phyloP scores from a whole-genome alignment of 176 grass and related monocot species.

The Raddia distichophylla region DNA sequence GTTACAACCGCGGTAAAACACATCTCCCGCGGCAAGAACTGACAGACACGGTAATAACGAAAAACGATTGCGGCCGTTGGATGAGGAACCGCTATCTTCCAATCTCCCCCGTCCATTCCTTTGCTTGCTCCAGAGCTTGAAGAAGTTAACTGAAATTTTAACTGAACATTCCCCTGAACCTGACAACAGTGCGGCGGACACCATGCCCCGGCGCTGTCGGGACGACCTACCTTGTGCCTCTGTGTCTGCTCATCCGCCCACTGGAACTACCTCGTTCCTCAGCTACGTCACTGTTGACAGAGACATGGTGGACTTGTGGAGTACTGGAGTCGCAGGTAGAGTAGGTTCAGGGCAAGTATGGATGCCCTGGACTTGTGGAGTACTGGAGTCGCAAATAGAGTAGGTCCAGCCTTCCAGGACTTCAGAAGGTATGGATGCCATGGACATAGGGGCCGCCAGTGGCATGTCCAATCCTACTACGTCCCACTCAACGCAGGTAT shows the following conservation, averaged over 20 bases:
- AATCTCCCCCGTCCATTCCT: too few relatives aligned
- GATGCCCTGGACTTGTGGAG: constrained; percentile 63
- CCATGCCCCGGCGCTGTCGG: constrained; percentile 64
- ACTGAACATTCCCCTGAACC: too few relatives aligned
- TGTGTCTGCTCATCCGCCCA: constrained; percentile 67
- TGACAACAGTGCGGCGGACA: constrained; percentile 36
- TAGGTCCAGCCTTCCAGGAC: constrained; percentile 50
- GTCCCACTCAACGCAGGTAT: constrained; percentile 93
- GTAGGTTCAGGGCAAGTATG: constrained; percentile 94
- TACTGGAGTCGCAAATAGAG: constrained; percentile 59
- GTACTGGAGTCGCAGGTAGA: constrained; percentile 53
- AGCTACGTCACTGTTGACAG: constrained; percentile 80
- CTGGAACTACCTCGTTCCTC: constrained; percentile 87
- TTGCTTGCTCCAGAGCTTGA: too few relatives aligned
- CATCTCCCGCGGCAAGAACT: too few relatives aligned
- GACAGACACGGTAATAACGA: too few relatives aligned
- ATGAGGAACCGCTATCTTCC: too few relatives aligned
- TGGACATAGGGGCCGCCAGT: constrained; percentile 68
- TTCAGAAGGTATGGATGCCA: constrained; percentile 84
- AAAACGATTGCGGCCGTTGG: too few relatives aligned
- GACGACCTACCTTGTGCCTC: constrained; percentile 75
- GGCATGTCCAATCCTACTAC: constrained; percentile 81
- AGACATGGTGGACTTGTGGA: constrained; percentile 54
- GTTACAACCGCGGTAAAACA: too few relatives aligned
- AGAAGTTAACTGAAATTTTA: too few relatives aligned